These are phyloP conservation scores for Wickerhamiella qilinensis DNA, from an alignment of 805 yeast species.

Conservation along the genomic window DNA sequence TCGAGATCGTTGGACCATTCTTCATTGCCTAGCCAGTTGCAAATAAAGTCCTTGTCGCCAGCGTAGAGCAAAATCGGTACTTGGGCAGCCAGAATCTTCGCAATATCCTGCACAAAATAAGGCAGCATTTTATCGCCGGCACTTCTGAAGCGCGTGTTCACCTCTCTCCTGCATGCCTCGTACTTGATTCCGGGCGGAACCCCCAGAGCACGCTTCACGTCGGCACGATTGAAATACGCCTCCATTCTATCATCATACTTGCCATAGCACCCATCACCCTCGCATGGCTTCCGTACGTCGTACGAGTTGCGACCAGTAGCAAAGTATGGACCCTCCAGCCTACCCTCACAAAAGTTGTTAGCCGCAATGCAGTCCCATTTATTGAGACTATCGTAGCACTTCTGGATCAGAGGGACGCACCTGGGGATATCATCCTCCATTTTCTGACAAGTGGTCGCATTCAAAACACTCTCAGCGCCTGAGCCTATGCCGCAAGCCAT, in stretches of 20 bases:
- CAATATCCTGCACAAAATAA: constrained; percentile 39
- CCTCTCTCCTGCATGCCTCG: constrained; percentile 64
- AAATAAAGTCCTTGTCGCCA: constrained; percentile 83
- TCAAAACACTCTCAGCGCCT: constrained; percentile 64
- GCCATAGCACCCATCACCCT: constrained; percentile 27
- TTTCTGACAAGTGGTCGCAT: constrained; percentile 61
- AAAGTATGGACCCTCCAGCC: constrained; percentile 58
- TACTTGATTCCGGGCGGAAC: constrained; percentile 45
- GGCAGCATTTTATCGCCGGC: constrained; percentile 57
- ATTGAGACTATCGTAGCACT: constrained; percentile 61
- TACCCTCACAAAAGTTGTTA: constrained; percentile 72
- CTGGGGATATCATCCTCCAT: constrained; percentile 58
- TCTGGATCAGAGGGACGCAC: constrained; percentile 57
- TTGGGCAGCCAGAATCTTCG: constrained; percentile 45
- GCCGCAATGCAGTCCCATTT: constrained; percentile 89
- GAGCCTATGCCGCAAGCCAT: constrained; percentile 92
- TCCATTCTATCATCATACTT: constrained; percentile 43
- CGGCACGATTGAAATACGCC: constrained; percentile 56
- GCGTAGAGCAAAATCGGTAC: constrained; percentile 78
- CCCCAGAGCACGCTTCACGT: constrained; percentile 64
- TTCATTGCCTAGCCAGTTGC: constrained; percentile 84
- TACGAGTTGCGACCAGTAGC: constrained; percentile 74
- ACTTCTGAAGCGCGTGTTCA: constrained; percentile 56
- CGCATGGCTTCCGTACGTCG: constrained; percentile 47
- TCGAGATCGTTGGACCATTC: constrained; percentile 61